A percentile compares a stretch with the other conserved stretches of the same genome.
phyloP scores from a whole-genome alignment of 257 asterid genomes.

The Phtheirospermum japonicum region DNA sequence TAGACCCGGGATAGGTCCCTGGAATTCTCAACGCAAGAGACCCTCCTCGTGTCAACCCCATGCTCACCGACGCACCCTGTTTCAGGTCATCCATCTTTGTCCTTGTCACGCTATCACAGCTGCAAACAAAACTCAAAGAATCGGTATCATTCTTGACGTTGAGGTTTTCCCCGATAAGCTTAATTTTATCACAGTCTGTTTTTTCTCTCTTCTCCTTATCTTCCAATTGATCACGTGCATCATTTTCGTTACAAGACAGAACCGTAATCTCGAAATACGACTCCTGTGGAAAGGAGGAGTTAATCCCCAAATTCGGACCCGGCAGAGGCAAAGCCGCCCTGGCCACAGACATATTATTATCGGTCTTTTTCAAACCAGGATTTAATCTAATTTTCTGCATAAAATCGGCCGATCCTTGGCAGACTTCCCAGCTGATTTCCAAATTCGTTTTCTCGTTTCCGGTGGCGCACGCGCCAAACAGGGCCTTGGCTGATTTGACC shows the following conservation, averaged over 20 bases:
- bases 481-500: slow-evolving; percentile 41
- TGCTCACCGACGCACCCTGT: slow-evolving; percentile 30
- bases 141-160: slow-evolving; percentile 41
- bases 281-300: slow-evolving; percentile 80
- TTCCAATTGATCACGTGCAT: not conserved
- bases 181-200: slow-evolving; percentile 62
- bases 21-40: slow-evolving; percentile 54
- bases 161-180: slow-evolving; percentile 61
- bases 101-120: too few relatives aligned
- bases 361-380: slow-evolving; percentile 33
- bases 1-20: slow-evolving; percentile 64
- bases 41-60: slow-evolving; percentile 62
- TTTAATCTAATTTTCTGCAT: slow-evolving; percentile 78
- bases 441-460: slow-evolving; percentile 36
- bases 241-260: slow-evolving; percentile 27
- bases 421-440: slow-evolving; percentile 75
- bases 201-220: slow-evolving; percentile 31
- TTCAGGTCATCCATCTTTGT: slow-evolving; percentile 39
- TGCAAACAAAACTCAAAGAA: too few relatives aligned
- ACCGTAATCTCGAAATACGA: slow-evolving; percentile 81
- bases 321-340: slow-evolving; percentile 74
- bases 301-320: slow-evolving; percentile 65
- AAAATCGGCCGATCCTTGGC: slow-evolving; percentile 79
- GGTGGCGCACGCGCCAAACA: slow-evolving; percentile 45
- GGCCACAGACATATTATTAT: slow-evolving; percentile 35